Base-by-base conservation (phyloP, 2,329 filamentous ascomycete genomes). In the Colletotrichum limetticola region DNA sequence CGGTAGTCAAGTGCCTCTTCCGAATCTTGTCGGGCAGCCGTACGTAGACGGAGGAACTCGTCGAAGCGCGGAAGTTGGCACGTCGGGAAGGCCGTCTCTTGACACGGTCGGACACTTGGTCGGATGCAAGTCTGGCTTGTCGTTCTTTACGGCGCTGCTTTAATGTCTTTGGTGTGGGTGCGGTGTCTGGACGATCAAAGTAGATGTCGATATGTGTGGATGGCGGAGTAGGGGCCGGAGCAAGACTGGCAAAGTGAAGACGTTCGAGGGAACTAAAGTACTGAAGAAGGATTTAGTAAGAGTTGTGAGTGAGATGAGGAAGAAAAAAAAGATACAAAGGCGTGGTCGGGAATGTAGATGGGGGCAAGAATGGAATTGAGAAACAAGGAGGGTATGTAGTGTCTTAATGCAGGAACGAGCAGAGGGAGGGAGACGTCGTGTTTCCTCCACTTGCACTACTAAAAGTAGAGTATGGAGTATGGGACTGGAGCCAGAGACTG, bases 261-360 rank as follows among this genome's bases (percentile, higher is more conserved):
- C 92, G 89, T 82, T 95, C 93, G 75, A 93, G 86, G 8, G 90
- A 91, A 37, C 92, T 93, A 83, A 94, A 94, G 83, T 93, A 94
- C 90, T 94, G 80, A 67, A 35, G 62, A 71, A 74, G 46, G 26
- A 58, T 68, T 75, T 74, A 75, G 74, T 63, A 74, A 28, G 22
- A 24, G 30, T 26, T 66, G 49, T 19, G 26, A 19, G 12, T 16
- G 53, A 16, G 26, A 26, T 42, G 35, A 42, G 35, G 61, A 57
- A 26, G n/a, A 37, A 28, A 22, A 19, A 35, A 56, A 60, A 35
- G 53, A 72, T 57, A 65, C 58, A 72, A 68, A 70, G 61, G 52
- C 57, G 60, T 28, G 14, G 49, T 52, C 58, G 16, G 60, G 30
- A 53, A 66, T 49, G 64, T 26, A 60, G 35, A 55, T 26, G 46